Conservation (phyloP, 495 filamentous ascomycete genomes). For the Neurospora terricola region DNA sequence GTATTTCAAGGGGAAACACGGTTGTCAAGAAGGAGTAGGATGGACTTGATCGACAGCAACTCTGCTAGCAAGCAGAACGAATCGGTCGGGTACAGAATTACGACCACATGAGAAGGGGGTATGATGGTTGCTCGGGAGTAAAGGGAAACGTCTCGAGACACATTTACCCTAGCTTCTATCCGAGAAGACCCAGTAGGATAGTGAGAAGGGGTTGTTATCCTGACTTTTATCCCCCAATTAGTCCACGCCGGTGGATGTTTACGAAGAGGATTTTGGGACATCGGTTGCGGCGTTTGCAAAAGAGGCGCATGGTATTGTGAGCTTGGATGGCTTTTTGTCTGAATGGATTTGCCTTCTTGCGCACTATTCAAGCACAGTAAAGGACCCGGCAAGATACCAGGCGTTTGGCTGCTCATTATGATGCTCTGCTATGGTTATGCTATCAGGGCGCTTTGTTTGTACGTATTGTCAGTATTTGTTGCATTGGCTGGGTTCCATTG, state of each 20-base stretch:
- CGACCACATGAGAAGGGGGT: not conserved
- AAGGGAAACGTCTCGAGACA: not conserved
- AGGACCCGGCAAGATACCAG: not conserved
- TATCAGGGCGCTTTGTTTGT: not conserved
- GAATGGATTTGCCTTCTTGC: not conserved
- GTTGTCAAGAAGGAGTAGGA: not conserved
- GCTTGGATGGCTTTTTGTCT: not conserved
- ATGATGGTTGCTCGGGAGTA: not conserved
- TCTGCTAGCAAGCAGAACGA: not conserved
- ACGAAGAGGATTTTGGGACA: not conserved
- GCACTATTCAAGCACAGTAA: not conserved
- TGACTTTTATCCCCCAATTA: not conserved
- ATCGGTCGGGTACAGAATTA: not conserved
- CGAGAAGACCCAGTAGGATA: not conserved
- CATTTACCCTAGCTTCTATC: not conserved
- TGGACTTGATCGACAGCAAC: not conserved
- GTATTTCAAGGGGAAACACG: not conserved
- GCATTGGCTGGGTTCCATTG: not conserved
- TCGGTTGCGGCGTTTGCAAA: not conserved
- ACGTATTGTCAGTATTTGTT: not conserved
- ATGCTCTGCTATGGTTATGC: not conserved
- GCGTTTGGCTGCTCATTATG: not conserved
- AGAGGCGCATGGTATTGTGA: not conserved
- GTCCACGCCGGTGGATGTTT: not conserved
- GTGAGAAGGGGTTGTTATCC: not conserved